These are phyloP conservation scores for Metschnikowia anglica DNA, from an alignment of 805 yeast genomes.

Conservation along the genomic window DNA sequence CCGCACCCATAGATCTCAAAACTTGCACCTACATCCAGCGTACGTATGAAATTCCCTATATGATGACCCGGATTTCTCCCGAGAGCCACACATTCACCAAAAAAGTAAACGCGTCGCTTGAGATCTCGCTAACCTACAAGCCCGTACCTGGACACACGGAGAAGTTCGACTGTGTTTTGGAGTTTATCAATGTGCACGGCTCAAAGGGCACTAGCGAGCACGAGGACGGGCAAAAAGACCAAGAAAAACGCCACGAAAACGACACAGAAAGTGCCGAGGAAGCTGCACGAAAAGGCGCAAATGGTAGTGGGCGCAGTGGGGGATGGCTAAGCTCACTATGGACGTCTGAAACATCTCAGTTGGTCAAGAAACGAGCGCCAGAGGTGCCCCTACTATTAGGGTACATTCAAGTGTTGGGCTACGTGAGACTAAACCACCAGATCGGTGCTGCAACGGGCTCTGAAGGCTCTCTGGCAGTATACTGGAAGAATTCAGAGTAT, in stretches of 20 bases:
- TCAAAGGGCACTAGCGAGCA: neutral
- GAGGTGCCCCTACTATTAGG: slow-evolving; percentile 31
- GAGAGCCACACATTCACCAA: slow-evolving; percentile 5
- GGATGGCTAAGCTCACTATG: slow-evolving; percentile 17
- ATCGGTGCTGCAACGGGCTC: slow-evolving; percentile 23
- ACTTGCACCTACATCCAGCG: neutral
- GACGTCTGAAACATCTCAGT: slow-evolving; percentile 8
- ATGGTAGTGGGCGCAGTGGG: neutral
- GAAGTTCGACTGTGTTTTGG: slow-evolving; percentile 14
- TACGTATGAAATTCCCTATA: neutral
- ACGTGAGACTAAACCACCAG: slow-evolving; percentile 38
- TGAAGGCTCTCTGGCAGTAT: slow-evolving; percentile 19
- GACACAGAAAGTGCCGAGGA: neutral
- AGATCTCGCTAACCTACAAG: slow-evolving; percentile 10
- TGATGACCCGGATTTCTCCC: slow-evolving; percentile 7
- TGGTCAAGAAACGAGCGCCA: neutral
- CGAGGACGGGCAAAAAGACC: too few species aligned
- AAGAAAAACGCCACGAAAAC: neutral
- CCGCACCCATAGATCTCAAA: neutral
- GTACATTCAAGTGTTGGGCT: slow-evolving; percentile 41
- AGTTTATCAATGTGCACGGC: slow-evolving; percentile 8
- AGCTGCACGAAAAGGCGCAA: neutral
- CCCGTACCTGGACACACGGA: slow-evolving; percentile 9
- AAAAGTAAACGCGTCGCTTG: slow-evolving; percentile 6
- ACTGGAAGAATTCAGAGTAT: slow-evolving; percentile 43